A percentile compares a stretch with the other conserved stretches of the same genome.
These are phyloP conservation scores for Cyclotella atomus DNA, from an alignment of 108 stramenopile species.

Conservation along the genomic window DNA sequence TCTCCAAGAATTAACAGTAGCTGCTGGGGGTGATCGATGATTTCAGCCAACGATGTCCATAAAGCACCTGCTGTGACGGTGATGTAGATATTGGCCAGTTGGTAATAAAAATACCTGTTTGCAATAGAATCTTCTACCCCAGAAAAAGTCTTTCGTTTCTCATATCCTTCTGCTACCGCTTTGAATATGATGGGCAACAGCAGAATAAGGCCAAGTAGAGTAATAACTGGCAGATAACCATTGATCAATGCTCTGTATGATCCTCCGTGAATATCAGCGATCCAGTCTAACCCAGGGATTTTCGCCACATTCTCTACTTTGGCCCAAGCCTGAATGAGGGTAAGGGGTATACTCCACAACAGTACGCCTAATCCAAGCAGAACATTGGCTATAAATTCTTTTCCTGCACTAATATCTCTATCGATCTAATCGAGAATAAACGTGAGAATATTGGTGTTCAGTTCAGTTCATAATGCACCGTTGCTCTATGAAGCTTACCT, in stretches of 20 bases:
- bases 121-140: slow-evolving; percentile 58
- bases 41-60: slow-evolving; percentile 47
- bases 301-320: slow-evolving; percentile 51
- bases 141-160: slow-evolving; percentile 58
- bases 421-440: slow-evolving; percentile 17
- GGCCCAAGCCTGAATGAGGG: slow-evolving; percentile 56
- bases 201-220: slow-evolving; percentile 56
- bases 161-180: slow-evolving; percentile 49
- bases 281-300: slow-evolving; percentile 53
- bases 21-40: slow-evolving; percentile 52
- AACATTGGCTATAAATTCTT: slow-evolving; percentile 48
- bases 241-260: slow-evolving; percentile 46
- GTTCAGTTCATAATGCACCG: too few species aligned
- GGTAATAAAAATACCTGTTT: slow-evolving; percentile 6
- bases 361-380: slow-evolving; percentile 50
- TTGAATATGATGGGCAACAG: slow-evolving; percentile 61
- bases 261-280: slow-evolving; percentile 31
- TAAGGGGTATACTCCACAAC: slow-evolving; percentile 62
- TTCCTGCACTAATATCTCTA: slow-evolving; percentile 33
- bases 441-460: too few species aligned
- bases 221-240: slow-evolving; percentile 63
- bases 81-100: slow-evolving; percentile 64
- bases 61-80: slow-evolving; percentile 63
- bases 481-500: too few species aligned
- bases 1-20: slow-evolving; percentile 49